phyloP scores from a whole-genome alignment of 2,329 filamentous ascomycete genomes.

The Ilyonectria robusta region DNA sequence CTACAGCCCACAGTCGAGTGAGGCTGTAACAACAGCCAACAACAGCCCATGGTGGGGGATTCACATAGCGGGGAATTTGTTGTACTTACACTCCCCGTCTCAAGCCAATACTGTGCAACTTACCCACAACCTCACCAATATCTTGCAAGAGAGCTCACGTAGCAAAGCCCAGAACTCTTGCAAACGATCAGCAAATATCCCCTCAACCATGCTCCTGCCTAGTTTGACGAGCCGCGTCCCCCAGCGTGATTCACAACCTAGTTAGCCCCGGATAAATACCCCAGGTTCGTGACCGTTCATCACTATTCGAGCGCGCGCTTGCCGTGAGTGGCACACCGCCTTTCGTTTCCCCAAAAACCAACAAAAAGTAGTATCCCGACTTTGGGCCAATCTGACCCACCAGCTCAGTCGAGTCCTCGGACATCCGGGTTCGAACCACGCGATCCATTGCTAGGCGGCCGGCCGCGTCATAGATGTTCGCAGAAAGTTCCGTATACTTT shows the following conservation, averaged over 20 bases:
- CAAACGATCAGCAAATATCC: neutral
- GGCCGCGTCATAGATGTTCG: neutral
- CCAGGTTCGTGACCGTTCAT: neutral
- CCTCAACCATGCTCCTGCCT: neutral
- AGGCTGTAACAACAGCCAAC: neutral
- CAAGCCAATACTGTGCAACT: neutral
- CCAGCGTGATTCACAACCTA: neutral
- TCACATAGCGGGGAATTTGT: neutral
- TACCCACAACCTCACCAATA: neutral
- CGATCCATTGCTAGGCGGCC: neutral
- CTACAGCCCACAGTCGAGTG: neutral
- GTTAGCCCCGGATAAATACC: neutral
- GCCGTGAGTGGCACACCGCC: constrained; percentile 22
- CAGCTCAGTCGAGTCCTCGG: constrained; percentile 11
- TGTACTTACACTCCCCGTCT: neutral
- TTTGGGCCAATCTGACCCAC: constrained; percentile 9
- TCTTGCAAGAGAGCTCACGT: neutral
- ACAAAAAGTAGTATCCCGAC: constrained; percentile 5
- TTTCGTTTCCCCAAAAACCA: constrained; percentile 7
- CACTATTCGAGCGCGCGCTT: neutral
- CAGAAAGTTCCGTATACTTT: neutral
- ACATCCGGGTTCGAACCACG: neutral
- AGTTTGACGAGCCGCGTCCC: neutral
- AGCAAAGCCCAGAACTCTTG: neutral
- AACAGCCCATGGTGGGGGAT: neutral